Evolutionary conservation across 768 basidiomycete genomes (phyloP), one percentile per base, ranked within the genome.

Genomic region (Dacryopinax primogenitus): DNA sequence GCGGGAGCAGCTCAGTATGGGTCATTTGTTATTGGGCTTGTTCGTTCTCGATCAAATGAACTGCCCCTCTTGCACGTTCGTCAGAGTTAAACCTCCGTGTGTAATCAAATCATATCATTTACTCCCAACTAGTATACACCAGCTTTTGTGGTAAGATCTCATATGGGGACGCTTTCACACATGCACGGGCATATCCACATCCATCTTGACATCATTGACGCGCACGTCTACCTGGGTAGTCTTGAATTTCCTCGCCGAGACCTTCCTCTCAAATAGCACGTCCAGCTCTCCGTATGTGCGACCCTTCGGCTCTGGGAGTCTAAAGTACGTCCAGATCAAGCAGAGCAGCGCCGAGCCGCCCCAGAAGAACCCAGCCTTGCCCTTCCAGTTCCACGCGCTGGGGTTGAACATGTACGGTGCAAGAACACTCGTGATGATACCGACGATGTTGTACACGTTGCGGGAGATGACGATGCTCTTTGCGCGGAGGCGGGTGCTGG

Each of bases 181-280:
- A n/a, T n/a, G n/a, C n/a, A n/a, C n/a, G n/a, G n/a, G n/a, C n/a
- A n/a, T n/a, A n/a, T n/a, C n/a, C n/a, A n/a, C n/a, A n/a, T n/a
- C n/a, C n/a, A n/a, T n/a, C 45, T 47, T 47, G 7, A 47, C 45
- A 26, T 47, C 45, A 21, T 47, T 47, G 23, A 7, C 45, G n/a
- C 45, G 30, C 0, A 64, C 44, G 45, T 64, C 64, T 26, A 64
- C 64, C 28, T 51, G 23, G 30, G 71, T 71, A 23, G 37, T 62
- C 15, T 23, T 21, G 66, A 71, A 71, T 41, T 67, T 67, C 41
- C 71, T 66, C 6, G 71, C 75, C 3, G 73, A 64, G 11, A 77
- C 67, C 1, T 65, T 36, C 23, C 73, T 63, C 65, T 75, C 73
- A 66, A 78, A 78, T 28, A 78, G 68, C 28, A 77, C 58, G 67